These are phyloP conservation scores for Trichoderma sp. DNA, from an alignment of 2,329 filamentous ascomycete species.

Conservation along the genomic window DNA sequence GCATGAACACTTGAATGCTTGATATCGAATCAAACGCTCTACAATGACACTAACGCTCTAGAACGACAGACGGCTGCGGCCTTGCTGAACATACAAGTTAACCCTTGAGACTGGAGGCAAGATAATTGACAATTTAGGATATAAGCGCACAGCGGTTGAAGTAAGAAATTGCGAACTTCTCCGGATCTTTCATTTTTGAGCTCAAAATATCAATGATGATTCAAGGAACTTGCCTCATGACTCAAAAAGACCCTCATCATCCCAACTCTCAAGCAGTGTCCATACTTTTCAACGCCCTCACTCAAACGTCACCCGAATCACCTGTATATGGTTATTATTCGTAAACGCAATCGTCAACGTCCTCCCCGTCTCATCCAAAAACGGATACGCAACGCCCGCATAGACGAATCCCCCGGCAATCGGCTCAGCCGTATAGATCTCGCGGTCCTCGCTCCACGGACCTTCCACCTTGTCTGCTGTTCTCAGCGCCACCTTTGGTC, in stretches of 20 bases:
- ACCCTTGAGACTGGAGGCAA: too few species aligned
- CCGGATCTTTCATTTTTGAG: too few species aligned
- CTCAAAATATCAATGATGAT: too few species aligned
- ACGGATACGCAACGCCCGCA: constrained; percentile 44
- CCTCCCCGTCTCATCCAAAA: constrained; percentile 42
- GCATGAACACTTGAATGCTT: too few species aligned
- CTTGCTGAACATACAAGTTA: too few species aligned
- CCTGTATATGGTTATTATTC: constrained; percentile 45
- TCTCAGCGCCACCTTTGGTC: constrained; percentile 25
- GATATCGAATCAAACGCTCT: too few species aligned
- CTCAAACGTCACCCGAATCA: constrained; percentile 41
- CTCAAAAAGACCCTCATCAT: not conserved
- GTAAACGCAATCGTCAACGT: constrained; percentile 45
- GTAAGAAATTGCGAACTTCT: too few species aligned
- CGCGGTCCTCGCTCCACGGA: constrained; percentile 43
- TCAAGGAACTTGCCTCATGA: not conserved
- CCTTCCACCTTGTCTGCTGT: constrained; percentile 39
- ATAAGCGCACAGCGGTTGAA: too few species aligned
- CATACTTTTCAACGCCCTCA: not conserved
- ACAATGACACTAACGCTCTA: too few species aligned
- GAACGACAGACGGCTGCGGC: too few species aligned
- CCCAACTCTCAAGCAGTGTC: not conserved
- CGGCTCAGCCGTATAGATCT: constrained; percentile 41
- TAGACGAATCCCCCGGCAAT: constrained; percentile 41
- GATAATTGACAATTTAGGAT: too few species aligned